Base-by-base conservation (phyloP, 108 stramenopile genomes). In the Skeletonema menzelii region DNA sequence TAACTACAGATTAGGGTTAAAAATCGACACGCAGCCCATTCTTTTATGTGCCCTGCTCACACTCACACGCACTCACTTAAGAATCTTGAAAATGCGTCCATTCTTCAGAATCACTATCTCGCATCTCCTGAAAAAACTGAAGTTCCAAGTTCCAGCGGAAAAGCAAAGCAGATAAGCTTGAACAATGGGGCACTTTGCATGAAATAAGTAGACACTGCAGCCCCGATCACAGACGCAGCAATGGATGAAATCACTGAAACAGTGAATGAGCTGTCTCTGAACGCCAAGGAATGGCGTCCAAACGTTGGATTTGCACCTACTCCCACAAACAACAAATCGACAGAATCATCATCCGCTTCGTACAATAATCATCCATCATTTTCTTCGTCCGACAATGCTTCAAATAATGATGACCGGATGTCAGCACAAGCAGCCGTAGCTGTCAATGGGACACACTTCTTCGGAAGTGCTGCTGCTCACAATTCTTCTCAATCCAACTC, bases 381-480 rank as follows among this genome's bases (percentile, higher is more conserved):
- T 37, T 37, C 35, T 37, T 37, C 35, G 20, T 68, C 73, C 47
- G 80, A 76, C 49, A 49, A 65, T 26, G 31, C 70, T 11, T 49
- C 28, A 61, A 11, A 26, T 61, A 63, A 40, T 26, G 55, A 34
- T 31, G 58, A n/a, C 56, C n/a, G n/a, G n/a, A 37, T 69, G 20
- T 24, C 56, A 27, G 24, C 8, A 27, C 56, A 19, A n/a, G 56
- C 40, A 59, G 69, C 70, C 38, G 57, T 78, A 5, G 70, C 71
- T 30, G 77, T 79, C 28, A 79, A 79, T 27, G 77, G 77, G 2
- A 79, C 77, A 5, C 77, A 79, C 31, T 79, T 58, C 64, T 79
- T 79, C 49, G 70, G 69, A 40, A 76, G 34, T 26, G 56, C 59
- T 26, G 56, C 59, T 19, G 26, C 34, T 4, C 35, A 37, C 35